Evolutionary conservation across 306 rosid species (phyloP), one percentile per base, ranked within the genome.

Genomic region (Acacia crassicarpa): DNA sequence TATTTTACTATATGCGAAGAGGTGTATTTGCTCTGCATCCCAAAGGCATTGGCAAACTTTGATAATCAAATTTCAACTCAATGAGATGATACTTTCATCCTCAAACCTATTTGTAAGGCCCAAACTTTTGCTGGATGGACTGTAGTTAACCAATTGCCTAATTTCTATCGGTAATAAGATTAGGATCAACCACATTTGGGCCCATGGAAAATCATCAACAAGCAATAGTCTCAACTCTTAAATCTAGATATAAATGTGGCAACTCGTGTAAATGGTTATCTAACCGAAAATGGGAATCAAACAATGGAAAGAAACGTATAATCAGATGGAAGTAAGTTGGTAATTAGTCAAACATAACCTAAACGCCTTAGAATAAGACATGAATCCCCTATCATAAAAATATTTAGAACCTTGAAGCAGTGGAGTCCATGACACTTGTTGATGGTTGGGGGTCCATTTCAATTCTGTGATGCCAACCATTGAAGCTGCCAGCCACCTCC

Each of bases 401-500:
- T 43, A 49, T 58, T 75, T 46, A 67, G 84, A 80, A 93, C 98
- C 97, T 93, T 73, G 92, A 83, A 75, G 82, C 90, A 78, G 27
- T 20, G 68, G 87, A 77, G 66, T 88, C 92, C 62, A 44, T 16
- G 69, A 58, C 67, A 86, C 81, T 80, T 77, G 86, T 75, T 61
- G 87, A 84, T 80, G 87, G 86, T 63, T 86, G 87, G 63, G 84
- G 91, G 84, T 95, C 99, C 97, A 95, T 74, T 86, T 80, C 85
- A 76, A 95, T 88, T 81, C 72, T 78, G 59, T 92, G 92, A 86
- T 93, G 96, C 99, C 99, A 95, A 80, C 99, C 98, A 63, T 92
- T 92, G 92, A 93, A 95, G 90, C 98, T 93, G 76, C 99, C 98
- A 3, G 97, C 85, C 75, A 95, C 92, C 89, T 95, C 99, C 78